Evolutionary conservation across 805 yeast genomes (phyloP), one percentile per base, ranked within the genome.

Genomic region (Candida khao-thaluensis): DNA sequence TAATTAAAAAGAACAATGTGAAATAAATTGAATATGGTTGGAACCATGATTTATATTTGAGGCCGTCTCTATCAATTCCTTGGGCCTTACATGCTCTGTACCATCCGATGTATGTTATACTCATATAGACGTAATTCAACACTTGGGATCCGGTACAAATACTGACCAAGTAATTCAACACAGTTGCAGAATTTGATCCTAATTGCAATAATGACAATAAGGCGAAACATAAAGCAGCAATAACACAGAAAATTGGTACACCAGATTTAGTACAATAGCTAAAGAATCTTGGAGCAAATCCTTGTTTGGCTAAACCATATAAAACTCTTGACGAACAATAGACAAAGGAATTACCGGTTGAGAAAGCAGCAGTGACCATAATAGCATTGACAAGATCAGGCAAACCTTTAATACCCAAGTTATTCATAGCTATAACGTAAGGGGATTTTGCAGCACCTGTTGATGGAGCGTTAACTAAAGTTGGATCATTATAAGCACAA

Each of bases 311-410:
- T 59, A 85, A 65, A 2, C 87, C 87, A 56, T 80, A 81, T 16
- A 86, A 64, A 0, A 85, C 69, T 54, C 79, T 62, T 6, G 88
- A 76, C 0, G 91, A 81, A 44, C 88, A 80, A 54, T 77, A 85
- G 24, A 85, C 76, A 56, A 80, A 83, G 1, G 91, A 83, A 57
- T 86, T 86, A 38, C 95, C 95, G 2, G 95, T 89, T 24, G 89
- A 81, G 49, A 86, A 82, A 0, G 90, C 84, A 1, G 93, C 76
- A 4, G 86, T 70, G 39, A 88, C 69, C 40, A 88, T 72, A 21
- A 86, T 76, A 1, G 78, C 95, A 60, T 89, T 89, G 41, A 89
- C 88, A 44, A 88, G 72, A 53, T 82, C 77, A 22, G 95, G 95
- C 34, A 87, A 66, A 0, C 75, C 81, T 23, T 67, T 75, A 38